Conservation (phyloP, 2,329 filamentous ascomycete genomes). For the Ophiostoma sp. region DNA sequence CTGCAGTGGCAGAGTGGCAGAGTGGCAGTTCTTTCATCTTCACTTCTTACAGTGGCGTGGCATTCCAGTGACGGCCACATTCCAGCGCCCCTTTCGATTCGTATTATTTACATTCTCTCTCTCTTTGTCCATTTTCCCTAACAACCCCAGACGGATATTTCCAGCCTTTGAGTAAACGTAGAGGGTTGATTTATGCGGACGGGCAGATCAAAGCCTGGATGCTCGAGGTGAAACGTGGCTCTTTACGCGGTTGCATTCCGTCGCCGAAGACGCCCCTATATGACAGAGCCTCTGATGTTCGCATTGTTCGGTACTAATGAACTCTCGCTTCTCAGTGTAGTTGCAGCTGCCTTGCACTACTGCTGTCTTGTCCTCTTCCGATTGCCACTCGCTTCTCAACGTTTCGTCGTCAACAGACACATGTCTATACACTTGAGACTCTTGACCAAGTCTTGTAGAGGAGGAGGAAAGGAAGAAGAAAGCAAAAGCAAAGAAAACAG, state of each 20-base stretch:
- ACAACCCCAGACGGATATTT: neutral
- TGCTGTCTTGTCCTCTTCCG: too few relatives aligned
- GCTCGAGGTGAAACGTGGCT: too few relatives aligned
- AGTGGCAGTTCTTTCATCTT: neutral
- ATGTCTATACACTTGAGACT: neutral
- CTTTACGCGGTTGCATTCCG: neutral
- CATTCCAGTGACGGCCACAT: constrained; percentile 3
- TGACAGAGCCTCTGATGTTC: too few relatives aligned
- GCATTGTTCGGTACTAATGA: neutral
- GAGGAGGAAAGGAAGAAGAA: neutral
- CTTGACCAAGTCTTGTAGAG: too few relatives aligned
- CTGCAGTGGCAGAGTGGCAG: neutral
- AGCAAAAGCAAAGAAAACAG: neutral
- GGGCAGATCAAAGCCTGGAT: too few relatives aligned
- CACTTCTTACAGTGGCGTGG: constrained; percentile 8
- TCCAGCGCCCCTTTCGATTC: constrained; percentile 1
- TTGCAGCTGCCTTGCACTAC: too few relatives aligned
- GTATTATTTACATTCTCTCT: constrained; percentile 3
- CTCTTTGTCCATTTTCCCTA: neutral
- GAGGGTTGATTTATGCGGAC: neutral
- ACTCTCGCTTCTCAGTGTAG: too few relatives aligned
- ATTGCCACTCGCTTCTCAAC: constrained; percentile 6
- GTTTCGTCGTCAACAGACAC: neutral
- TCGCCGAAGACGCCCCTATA: neutral
- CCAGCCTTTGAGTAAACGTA: too few relatives aligned